phyloP scores from a whole-genome alignment of 2,329 filamentous ascomycete genomes.

The Penicillium sp. region DNA sequence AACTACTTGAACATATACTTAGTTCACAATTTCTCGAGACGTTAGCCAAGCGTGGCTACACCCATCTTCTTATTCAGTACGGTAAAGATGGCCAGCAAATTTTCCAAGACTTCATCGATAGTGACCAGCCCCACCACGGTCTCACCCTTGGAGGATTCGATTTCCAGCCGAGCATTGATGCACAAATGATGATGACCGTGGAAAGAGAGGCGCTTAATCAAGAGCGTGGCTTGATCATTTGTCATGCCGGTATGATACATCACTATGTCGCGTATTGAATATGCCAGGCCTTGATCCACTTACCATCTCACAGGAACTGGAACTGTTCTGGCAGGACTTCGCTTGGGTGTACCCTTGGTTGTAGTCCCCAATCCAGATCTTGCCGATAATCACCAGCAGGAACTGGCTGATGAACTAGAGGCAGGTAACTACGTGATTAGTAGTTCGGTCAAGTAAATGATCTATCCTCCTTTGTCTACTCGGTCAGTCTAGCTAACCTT shows the following conservation, averaged over 20 bases:
- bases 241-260: slow-evolving; percentile 70
- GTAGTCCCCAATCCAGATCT: slow-evolving; percentile 83
- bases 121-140: slow-evolving; percentile 29
- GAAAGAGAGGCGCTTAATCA: slow-evolving; percentile 40
- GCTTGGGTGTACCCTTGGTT: slow-evolving; percentile 71
- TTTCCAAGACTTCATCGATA: slow-evolving; percentile 41
- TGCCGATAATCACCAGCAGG: slow-evolving; percentile 85
- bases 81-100: slow-evolving; percentile 62
- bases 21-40: slow-evolving; percentile 59
- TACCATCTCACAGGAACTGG: slow-evolving; percentile 66
- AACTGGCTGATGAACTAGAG: slow-evolving; percentile 75
- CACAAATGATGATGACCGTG: slow-evolving; percentile 57
- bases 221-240: slow-evolving; percentile 71
- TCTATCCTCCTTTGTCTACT: background rate
- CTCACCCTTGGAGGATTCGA: slow-evolving; percentile 62
- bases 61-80: slow-evolving; percentile 74
- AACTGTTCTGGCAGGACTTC: slow-evolving; percentile 78
- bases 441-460: slow-evolving; percentile 61
- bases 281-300: background rate
- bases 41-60: slow-evolving; percentile 62
- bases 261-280: slow-evolving; percentile 7
- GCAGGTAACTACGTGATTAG: slow-evolving; percentile 73
- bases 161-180: slow-evolving; percentile 61
- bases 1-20: slow-evolving; percentile 66
- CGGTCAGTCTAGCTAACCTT: slow-evolving; percentile 8